Evolutionary conservation across 805 yeast species (phyloP), one percentile per base, ranked within the genome.

Genomic region (Zygosaccharomyces bailii): DNA sequence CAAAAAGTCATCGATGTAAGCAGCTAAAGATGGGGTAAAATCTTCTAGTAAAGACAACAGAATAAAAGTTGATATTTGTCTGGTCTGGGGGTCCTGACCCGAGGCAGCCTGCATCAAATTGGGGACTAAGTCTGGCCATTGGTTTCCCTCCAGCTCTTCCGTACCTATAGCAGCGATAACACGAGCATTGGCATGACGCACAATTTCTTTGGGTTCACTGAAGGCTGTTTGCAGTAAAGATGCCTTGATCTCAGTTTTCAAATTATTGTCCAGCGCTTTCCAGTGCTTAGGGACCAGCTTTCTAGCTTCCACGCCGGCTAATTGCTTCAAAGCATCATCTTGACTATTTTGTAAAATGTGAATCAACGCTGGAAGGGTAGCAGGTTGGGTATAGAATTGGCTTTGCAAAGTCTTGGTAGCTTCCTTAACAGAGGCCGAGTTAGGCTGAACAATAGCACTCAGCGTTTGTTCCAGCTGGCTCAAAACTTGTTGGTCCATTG

Each of bases 281-380:
- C 98, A 93, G 60, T 80, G 81, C 52, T 75, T 72, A 42, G 74
- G 61, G 31, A 90, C 79, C 60, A 85, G 77, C 67, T 93, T 93
- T 69, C 96, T 81, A 32, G 90, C 88, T 71, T 93, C 99, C 51
- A 93, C 96, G 50, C 96, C 95, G n/a, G 97, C 95, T 50, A 93
- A 74, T 67, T 89, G 96, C 59, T 86, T 84, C 55, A 90, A 64
- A 57, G 85, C 86, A 52, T 78, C 83, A 57, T 82, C 82, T 32
- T 74, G 68, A 54, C 82, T 80, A 53, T 73, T 75, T 66, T 86
- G 89, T 60, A 88, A 74, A 49, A 93, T 78, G 59, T 86, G 93
- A 56, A 91, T 72, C 63, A 91, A 73, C 8, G 96, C 82, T 14
- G 96, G 93, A 48, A 91, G 74, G 14, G 91, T 77, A 54, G 76